Percentiles rank a stretch among this genome's conserved stretches.
Evolutionary conservation across 371 early-diverging fungal genomes (phyloP).

Genomic region (Coemansia sp.): DNA sequence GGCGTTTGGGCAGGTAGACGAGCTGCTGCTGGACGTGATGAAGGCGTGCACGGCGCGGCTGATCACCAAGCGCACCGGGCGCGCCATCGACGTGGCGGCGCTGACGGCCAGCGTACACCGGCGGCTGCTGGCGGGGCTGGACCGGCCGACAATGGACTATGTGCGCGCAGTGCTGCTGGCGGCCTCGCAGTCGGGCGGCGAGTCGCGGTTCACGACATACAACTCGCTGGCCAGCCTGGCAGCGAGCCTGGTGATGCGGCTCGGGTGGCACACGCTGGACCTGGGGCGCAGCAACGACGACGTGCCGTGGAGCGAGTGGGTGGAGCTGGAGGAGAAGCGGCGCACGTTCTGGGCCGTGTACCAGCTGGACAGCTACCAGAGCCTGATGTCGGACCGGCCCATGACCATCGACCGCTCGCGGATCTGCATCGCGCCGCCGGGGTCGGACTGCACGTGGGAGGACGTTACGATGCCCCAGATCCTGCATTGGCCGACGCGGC

Average conservation of each 20-base stretch:
- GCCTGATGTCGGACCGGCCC: conserved; percentile 41
- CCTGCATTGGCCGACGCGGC: conserved; percentile 43
- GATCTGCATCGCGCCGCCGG: conserved; percentile 30
- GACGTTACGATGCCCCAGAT: conserved; percentile 41
- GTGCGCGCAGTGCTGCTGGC: conserved; percentile 41
- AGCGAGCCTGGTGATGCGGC: conserved; percentile 39
- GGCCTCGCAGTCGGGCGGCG: conserved; percentile 28
- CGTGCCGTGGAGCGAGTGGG: conserved; percentile 33
- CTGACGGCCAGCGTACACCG: conserved; percentile 22
- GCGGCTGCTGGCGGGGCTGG: conserved; percentile 30
- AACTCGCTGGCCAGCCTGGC: conserved; percentile 37
- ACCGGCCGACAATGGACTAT: conserved; percentile 36
- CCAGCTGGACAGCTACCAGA: conserved; percentile 47
- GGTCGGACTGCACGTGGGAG: conserved; percentile 44
- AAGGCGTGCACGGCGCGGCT: conserved; percentile 35
- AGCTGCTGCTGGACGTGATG: conserved; percentile 36
- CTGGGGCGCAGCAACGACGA: conserved; percentile 20
- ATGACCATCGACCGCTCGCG: conserved; percentile 34
- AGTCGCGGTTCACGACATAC: conserved; percentile 31
- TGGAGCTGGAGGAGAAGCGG: conserved; percentile 31
- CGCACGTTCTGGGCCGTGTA: conserved; percentile 48
- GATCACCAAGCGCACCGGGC: conserved; percentile 20
- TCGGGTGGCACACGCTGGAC: conserved; percentile 45
- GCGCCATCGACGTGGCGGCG: conserved; percentile 16
- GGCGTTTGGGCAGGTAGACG: conserved; percentile 28